phyloP scores from a whole-genome alignment of 2,329 filamentous ascomycete species.

The Ascosphaera apis region DNA sequence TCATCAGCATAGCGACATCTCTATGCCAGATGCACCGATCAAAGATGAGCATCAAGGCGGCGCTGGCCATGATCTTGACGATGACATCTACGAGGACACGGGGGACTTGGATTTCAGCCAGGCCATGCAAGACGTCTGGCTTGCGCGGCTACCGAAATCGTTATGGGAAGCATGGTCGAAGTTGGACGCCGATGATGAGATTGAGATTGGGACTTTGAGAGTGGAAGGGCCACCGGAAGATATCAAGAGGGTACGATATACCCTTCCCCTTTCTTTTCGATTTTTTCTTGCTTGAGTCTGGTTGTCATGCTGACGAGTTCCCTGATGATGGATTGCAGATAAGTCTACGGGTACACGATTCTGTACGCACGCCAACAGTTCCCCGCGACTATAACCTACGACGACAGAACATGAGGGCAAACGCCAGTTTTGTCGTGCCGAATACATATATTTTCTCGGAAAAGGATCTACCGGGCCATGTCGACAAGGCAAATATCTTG shows the following conservation, averaged over 20 bases:
- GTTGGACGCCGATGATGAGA: conserved; percentile 58
- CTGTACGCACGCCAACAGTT: conserved; percentile 46
- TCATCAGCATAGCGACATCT: no score
- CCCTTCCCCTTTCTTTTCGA: neutral
- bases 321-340: conserved; percentile 30
- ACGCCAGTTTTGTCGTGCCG: conserved; percentile 28
- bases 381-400: conserved; percentile 76
- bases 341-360: conserved; percentile 41
- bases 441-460: conserved; percentile 90
- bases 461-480: conserved; percentile 66
- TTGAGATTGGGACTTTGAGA: conserved; percentile 54
- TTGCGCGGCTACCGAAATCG: conserved; percentile 56
- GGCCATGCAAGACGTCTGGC: conserved; percentile 32
- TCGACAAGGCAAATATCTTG: conserved; percentile 20
- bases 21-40: no score
- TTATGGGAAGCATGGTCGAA: conserved; percentile 60
- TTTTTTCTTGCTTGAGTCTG: conserved; percentile 4
- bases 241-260: conserved; percentile 21
- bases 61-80: conserved; percentile 25
- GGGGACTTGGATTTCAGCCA: conserved; percentile 37
- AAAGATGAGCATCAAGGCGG: no score
- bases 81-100: conserved; percentile 47
- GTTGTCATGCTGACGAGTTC: conserved; percentile 6
- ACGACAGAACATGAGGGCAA: conserved; percentile 33
- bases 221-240: conserved; percentile 32